Percentiles rank a stretch among this genome's conserved stretches.
These are phyloP conservation scores for Tephrocybe sp. DNA, from an alignment of 768 basidiomycete genomes.

Conservation along the genomic window DNA sequence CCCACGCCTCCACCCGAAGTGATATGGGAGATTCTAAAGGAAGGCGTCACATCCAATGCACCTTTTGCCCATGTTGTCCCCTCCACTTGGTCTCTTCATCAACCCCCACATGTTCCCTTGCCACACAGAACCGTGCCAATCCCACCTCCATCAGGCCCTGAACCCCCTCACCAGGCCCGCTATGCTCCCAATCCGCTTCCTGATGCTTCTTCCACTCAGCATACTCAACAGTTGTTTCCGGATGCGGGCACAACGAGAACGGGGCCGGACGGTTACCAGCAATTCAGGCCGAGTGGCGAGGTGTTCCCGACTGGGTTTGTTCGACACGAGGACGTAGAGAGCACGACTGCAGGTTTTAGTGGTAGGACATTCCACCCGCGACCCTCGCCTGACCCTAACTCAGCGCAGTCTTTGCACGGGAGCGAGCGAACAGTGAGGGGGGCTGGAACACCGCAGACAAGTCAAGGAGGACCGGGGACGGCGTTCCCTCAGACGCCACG, in stretches of 20 bases:
- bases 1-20: background rate
- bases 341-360: conserved; percentile 2
- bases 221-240: background rate
- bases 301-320: conserved; percentile 18
- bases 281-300: background rate
- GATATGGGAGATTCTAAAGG: background rate
- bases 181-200: background rate
- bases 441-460: too few species aligned
- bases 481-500: too few species aligned
- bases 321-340: conserved; percentile 8
- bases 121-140: background rate
- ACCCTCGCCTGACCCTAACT: background rate
- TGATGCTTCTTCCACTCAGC: background rate
- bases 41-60: conserved; percentile 4
- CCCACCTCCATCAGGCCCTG: background rate
- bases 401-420: too few species aligned
- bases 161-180: background rate
- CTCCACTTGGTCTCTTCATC: conserved; percentile 7
- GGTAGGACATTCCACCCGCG: conserved; percentile 1
- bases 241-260: background rate
- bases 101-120: background rate
- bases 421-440: too few species aligned
- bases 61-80: conserved; percentile 10
- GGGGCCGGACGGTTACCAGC: background rate
- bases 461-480: too few species aligned